Evolutionary conservation across 768 basidiomycete genomes (phyloP).

Genomic region (Chalciporus chontae): DNA sequence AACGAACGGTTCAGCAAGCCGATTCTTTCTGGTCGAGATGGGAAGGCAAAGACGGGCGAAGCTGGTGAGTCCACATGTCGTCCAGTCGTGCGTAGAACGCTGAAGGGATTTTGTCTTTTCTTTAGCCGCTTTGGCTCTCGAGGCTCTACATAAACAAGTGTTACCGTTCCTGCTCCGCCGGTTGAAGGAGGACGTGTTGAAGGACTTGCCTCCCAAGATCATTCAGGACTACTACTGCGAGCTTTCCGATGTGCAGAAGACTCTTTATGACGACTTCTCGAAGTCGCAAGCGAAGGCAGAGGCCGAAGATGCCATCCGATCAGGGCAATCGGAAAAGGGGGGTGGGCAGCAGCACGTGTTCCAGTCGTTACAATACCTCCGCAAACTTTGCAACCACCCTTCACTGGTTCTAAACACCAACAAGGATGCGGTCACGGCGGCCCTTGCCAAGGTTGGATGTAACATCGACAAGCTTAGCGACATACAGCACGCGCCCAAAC

Average conservation of each 20-base stretch:
- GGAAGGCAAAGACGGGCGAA: constrained; percentile 92
- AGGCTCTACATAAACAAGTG: constrained; percentile 97
- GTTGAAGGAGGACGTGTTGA: constrained; percentile 93
- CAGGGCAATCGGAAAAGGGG: constrained; percentile 34
- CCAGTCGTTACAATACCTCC: constrained; percentile 93
- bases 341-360: constrained; percentile 83
- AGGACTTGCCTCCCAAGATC: constrained; percentile 97
- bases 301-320: constrained; percentile 62
- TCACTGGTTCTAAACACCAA: constrained; percentile 82
- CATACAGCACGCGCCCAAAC: constrained; percentile 89
- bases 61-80: constrained; percentile 60
- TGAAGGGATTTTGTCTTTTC: neutral
- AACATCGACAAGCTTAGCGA: constrained; percentile 56
- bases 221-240: constrained; percentile 99
- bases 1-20: constrained; percentile 96
- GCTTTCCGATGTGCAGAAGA: constrained; percentile 89
- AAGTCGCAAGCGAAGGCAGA: constrained; percentile 66
- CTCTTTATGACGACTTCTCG: constrained; percentile 91
- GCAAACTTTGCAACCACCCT: constrained; percentile 98
- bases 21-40: constrained; percentile 91
- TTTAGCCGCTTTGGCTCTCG: constrained; percentile 87
- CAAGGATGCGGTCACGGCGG: constrained; percentile 50
- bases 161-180: constrained; percentile 96
- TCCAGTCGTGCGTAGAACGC: neutral
- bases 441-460: constrained; percentile 53